phyloP scores from a whole-genome alignment of 2,329 filamentous ascomycete genomes.

The Aureobasidium sp. region DNA sequence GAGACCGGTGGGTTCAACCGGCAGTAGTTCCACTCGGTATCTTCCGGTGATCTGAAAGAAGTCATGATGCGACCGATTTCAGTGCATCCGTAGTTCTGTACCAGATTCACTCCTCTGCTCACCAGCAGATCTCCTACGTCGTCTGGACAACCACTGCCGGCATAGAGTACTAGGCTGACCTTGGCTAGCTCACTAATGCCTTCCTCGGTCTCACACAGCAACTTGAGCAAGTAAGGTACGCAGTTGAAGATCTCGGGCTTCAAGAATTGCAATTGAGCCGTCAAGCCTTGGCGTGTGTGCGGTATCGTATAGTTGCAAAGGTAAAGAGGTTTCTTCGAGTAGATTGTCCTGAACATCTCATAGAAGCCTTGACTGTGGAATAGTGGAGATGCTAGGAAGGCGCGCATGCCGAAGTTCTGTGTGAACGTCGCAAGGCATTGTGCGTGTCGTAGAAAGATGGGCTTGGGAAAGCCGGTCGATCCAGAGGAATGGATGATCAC shows the following conservation, averaged over 20 bases:
- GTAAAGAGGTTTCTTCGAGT: conserved; percentile 44
- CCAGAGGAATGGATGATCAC: conserved; percentile 49
- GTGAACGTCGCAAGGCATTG: conserved; percentile 45
- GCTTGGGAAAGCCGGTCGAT: conserved; percentile 57
- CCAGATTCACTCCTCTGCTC: conserved; percentile 28
- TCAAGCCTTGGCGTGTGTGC: conserved; percentile 38
- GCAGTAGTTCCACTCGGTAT: conserved; percentile 56
- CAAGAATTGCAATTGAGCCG: conserved; percentile 24
- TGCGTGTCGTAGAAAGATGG: conserved; percentile 52
- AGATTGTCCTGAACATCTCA: conserved; percentile 48
- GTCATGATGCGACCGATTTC: conserved; percentile 44
- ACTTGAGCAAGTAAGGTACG: conserved; percentile 59
- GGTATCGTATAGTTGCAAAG: conserved; percentile 52
- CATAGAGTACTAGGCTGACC: conserved; percentile 28
- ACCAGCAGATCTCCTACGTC: conserved; percentile 30
- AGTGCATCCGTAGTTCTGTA: conserved; percentile 33
- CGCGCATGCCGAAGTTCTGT: conserved; percentile 40
- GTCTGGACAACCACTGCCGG: conserved; percentile 29
- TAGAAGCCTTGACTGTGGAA: conserved; percentile 56
- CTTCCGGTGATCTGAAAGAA: conserved; percentile 46
- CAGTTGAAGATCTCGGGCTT: conserved; percentile 50
- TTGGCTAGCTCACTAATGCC: conserved; percentile 34
- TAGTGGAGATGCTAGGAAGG: conserved; percentile 51
- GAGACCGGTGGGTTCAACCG: conserved; percentile 30
- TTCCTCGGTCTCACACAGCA: conserved; percentile 52